Evolutionary conservation across 768 basidiomycete genomes (phyloP).

Genomic region (Clavulina sp.): DNA sequence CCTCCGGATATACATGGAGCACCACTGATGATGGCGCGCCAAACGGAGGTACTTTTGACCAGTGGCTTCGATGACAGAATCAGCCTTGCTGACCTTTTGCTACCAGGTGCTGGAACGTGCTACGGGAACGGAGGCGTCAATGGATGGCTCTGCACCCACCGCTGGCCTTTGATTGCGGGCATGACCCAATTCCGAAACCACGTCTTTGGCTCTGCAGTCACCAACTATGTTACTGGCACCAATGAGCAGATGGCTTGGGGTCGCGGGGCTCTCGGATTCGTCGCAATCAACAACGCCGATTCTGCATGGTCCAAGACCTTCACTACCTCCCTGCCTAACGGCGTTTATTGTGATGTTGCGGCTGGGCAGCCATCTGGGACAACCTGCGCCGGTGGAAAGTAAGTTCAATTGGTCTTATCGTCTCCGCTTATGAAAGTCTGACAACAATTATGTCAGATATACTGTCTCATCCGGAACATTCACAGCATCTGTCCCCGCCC

Average conservation of each 20-base stretch:
- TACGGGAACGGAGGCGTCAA: conserved; percentile 6
- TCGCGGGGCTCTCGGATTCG: conserved; percentile 40
- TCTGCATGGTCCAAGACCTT: conserved; percentile 38
- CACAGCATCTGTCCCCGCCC: conserved; percentile 31
- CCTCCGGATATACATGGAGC: conserved; percentile 35
- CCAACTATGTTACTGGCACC: conserved; percentile 40
- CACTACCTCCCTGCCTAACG: conserved; percentile 37
- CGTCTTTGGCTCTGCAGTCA: conserved; percentile 21
- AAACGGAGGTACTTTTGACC: conserved; percentile 27
- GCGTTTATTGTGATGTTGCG: conserved; percentile 48
- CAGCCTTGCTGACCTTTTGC: background rate
- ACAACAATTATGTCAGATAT: conserved; percentile 20
- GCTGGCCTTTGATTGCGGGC: conserved; percentile 12
- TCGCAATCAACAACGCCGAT: conserved; percentile 51
- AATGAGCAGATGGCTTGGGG: conserved; percentile 49
- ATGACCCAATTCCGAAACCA: conserved; percentile 11
- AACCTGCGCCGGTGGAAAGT: conserved; percentile 36
- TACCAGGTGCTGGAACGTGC: conserved; percentile 9
- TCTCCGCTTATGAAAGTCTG: background rate
- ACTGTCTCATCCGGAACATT: conserved; percentile 31
- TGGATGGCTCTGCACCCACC: conserved; percentile 12
- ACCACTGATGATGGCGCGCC: conserved; percentile 38
- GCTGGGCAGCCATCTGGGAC: conserved; percentile 27
- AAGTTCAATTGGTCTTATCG: conserved; percentile 13
- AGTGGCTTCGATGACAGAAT: background rate